Percentiles rank a stretch among this genome's conserved stretches.
Conservation (phyloP, 768 basidiomycete species). For the Leccinum rimulosum region DNA sequence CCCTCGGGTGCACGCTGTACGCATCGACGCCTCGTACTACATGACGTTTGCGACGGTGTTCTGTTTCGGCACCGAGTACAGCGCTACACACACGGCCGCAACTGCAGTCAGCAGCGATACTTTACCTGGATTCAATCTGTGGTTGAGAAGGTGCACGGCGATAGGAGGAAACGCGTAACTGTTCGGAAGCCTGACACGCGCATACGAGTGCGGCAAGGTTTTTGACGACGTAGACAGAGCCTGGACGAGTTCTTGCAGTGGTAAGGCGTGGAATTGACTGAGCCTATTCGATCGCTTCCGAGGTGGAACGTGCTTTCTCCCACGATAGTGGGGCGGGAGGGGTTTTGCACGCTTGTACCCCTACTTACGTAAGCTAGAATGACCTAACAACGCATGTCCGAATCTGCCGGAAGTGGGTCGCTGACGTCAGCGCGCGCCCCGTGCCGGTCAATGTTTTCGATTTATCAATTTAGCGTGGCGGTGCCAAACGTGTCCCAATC, state of each 20-base stretch:
- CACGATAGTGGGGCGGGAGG: too few species aligned
- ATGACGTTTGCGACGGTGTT: constrained; percentile 6
- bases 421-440: too few species aligned
- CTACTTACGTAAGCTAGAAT: too few species aligned
- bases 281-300: constrained; percentile 23
- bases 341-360: too few species aligned
- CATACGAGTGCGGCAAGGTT: constrained; percentile 24
- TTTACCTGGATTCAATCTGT: constrained; percentile 27
- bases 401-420: too few species aligned
- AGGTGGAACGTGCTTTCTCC: not conserved
- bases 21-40: constrained; percentile 27
- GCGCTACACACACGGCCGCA: constrained; percentile 24
- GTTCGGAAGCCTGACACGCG: constrained; percentile 33
- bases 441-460: too few species aligned
- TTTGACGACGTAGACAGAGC: constrained; percentile 28
- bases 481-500: too few species aligned
- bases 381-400: too few species aligned
- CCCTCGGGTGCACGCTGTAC: constrained; percentile 19
- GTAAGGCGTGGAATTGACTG: constrained; percentile 22
- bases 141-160: not conserved
- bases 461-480: too few species aligned
- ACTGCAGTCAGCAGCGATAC: constrained; percentile 27
- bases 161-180: constrained; percentile 15
- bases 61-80: constrained; percentile 10
- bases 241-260: constrained; percentile 24